These are phyloP conservation scores for Boletellus ananas DNA, from an alignment of 768 basidiomycete genomes.

Conservation along the genomic window DNA sequence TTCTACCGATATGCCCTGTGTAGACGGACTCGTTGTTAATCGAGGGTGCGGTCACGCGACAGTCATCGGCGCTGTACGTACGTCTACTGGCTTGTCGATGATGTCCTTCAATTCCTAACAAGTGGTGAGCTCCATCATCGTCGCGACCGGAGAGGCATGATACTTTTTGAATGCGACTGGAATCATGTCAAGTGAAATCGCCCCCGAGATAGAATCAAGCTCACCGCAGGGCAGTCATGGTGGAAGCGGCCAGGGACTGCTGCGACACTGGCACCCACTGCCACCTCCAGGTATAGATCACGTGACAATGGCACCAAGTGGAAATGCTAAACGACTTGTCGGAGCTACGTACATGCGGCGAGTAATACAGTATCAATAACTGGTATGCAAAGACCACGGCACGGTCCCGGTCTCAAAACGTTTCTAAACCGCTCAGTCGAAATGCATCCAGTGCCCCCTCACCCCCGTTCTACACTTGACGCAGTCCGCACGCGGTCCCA, in stretches of 20 bases:
- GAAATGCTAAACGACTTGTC: too few relatives aligned
- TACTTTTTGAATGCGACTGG: constrained; percentile 76
- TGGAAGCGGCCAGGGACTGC: constrained; percentile 3
- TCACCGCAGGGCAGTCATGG: constrained; percentile 41
- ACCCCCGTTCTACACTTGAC: constrained; percentile 61
- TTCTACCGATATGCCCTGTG: constrained; percentile 60
- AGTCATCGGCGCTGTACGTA: constrained; percentile 31
- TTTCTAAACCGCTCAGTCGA: constrained; percentile 36
- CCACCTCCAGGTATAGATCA: constrained; percentile 6
- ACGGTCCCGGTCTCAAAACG: not conserved
- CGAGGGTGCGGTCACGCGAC: constrained; percentile 6
- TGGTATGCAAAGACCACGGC: not conserved
- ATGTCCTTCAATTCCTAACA: constrained; percentile 66
- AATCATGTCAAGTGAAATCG: constrained; percentile 19
- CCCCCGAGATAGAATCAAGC: constrained; percentile 3
- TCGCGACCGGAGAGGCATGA: not conserved
- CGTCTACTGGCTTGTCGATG: constrained; percentile 59
- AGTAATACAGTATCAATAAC: not conserved
- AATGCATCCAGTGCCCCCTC: constrained; percentile 72
- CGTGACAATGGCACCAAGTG: too few relatives aligned
- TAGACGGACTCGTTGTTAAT: constrained; percentile 3
- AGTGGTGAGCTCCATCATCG: constrained; percentile 7
- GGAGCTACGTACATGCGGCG: not conserved
- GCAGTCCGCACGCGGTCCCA: constrained; percentile 70
- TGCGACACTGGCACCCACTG: too few relatives aligned